Base-by-base conservation (phyloP, 2,329 filamentous ascomycete genomes). In the Calonectria naviculata region DNA sequence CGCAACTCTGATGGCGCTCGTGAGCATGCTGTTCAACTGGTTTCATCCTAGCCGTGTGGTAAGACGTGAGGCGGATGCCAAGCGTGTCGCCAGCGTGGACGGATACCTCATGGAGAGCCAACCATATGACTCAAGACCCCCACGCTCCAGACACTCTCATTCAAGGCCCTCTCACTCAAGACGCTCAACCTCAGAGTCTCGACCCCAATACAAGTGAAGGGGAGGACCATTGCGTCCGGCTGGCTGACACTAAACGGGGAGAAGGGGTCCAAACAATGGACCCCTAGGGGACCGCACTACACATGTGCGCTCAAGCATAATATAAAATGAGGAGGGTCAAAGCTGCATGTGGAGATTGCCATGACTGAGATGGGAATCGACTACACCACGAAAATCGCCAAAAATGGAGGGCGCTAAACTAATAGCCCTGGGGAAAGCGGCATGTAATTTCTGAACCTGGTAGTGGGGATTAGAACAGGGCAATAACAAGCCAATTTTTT, bases 1-100 rank as follows among this genome's bases (percentile, higher is more conserved):
- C 70, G 82, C 82, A 3, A 17, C 78, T 12, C 77, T 83, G 7
- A 85, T 85, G 83, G 54, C 72, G 9, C 42, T 78, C 17, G 78
- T 79, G 29, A 69, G 73, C 1, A 21, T 79, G 13, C 75, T 80
- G 2, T 76, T 79, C 68, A 79, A 79, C 67, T 70, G 64, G 71
- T 78, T 79, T 71, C 77, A 79, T 47, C 76, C 78, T 3, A 79
- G 78, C 60, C 71, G 75, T 3, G 77, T 79, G n/a, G 71, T 79
- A 47, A 79, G 77, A 49, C 60, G 67, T 13, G 47, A 71, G 3
- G 49, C 49, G 24, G 71, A 72, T 9, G 68, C 65, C 26, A 78
- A 76, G 71, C 72, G 75, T 3, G 69, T 79, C 13, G 60, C 71
- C 17, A 78, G 76, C 42, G 67, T 69, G 62, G 77, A 79, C n/a